Conservation (phyloP, 257 asterid genomes). For the Solanum pennellii region DNA sequence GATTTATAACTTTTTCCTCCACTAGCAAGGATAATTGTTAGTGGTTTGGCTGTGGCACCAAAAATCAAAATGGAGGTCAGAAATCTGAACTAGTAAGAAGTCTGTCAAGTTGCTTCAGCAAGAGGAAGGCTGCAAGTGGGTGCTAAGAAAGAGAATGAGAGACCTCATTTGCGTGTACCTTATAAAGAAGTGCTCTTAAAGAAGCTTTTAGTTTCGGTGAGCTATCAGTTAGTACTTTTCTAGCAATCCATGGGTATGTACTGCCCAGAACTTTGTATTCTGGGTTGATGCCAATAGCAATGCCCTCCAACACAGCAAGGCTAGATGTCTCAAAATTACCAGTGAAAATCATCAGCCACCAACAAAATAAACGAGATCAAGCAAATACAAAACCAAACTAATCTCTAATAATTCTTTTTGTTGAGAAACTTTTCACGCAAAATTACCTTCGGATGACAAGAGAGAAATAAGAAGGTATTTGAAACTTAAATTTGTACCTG, state of each 20-base stretch:
- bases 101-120: not conserved
- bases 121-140: not conserved
- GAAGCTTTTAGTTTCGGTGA: constrained; percentile 78
- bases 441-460: constrained; percentile 86
- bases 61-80: not conserved
- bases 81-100: not conserved
- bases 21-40: not conserved
- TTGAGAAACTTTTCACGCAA: not conserved
- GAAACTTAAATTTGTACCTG: constrained; percentile 96
- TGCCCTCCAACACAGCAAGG: constrained; percentile 95
- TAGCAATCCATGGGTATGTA: constrained; percentile 98
- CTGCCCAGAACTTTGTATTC: constrained; percentile 92
- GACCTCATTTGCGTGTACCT: constrained; percentile 28
- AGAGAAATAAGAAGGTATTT: constrained; percentile 87
- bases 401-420: not conserved
- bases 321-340: constrained; percentile 33
- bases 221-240: constrained; percentile 81
- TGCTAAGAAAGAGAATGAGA: not conserved
- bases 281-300: constrained; percentile 69
- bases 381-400: not conserved
- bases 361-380: not conserved
- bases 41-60: not conserved
- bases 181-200: constrained; percentile 68
- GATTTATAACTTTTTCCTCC: not conserved
- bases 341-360: not conserved